phyloP scores from a whole-genome alignment of 768 basidiomycete genomes.

The Rhodotorula sphaerocarpa region DNA sequence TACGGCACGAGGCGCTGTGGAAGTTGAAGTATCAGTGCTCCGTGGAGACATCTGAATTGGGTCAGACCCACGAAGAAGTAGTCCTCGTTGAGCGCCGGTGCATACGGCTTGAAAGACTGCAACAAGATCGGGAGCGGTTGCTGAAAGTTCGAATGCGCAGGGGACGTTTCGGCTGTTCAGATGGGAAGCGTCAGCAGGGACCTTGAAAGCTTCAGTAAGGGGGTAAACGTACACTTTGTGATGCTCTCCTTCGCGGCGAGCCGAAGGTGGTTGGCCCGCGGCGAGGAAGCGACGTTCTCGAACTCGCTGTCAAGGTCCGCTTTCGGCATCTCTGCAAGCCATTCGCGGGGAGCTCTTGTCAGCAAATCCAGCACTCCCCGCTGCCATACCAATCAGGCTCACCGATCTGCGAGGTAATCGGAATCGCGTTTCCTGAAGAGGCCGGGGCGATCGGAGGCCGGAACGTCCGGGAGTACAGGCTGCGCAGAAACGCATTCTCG shows the following conservation, averaged over 20 bases:
- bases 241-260: slow-evolving; percentile 35
- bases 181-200: too few species aligned
- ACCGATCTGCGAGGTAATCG: slow-evolving; percentile 32
- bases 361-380: neutral
- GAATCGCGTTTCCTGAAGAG: neutral
- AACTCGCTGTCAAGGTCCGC: slow-evolving; percentile 34
- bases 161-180: neutral
- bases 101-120: slow-evolving; percentile 66
- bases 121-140: slow-evolving; percentile 37
- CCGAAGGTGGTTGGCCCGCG: slow-evolving; percentile 33
- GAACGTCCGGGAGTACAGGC: slow-evolving; percentile 37
- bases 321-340: slow-evolving; percentile 29
- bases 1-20: slow-evolving; percentile 56
- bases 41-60: too few species aligned
- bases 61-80: slow-evolving; percentile 47
- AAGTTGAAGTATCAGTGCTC: slow-evolving; percentile 6
- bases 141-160: slow-evolving; percentile 22
- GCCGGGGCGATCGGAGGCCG: slow-evolving; percentile 14
- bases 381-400: neutral
- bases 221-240: slow-evolving; percentile 1
- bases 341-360: neutral
- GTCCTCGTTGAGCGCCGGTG: slow-evolving; percentile 49
- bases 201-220: too few species aligned
- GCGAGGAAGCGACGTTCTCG: slow-evolving; percentile 31
- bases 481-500: slow-evolving; percentile 39